Base-by-base conservation (phyloP, 768 basidiomycete genomes). In the Nidularia sp. region DNA sequence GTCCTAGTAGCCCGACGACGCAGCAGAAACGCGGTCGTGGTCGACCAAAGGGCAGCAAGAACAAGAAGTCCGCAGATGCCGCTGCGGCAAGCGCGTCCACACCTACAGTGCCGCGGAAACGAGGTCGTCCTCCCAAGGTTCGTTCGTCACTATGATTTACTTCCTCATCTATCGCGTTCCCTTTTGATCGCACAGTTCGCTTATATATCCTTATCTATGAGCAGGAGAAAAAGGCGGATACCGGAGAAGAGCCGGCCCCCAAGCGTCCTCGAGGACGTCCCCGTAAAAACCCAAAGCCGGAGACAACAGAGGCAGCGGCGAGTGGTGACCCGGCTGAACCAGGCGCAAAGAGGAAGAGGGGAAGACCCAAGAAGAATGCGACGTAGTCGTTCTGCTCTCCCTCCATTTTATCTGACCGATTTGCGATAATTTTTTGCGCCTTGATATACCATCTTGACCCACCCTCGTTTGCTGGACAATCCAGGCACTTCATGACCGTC, bases 11-110 rank as follows among this genome's bases (percentile, higher is more conserved):
- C 53, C 2, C 1, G 25, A 60, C 70, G 18, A 65, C 70, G 44
- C 75, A 80, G 44, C 75, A 80, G 55, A 94, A 92, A 74, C 85
- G 93, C 62, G 84, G 89, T 62, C 81, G 93, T 45, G 93, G 93
- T 50, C 84, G 93, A 58, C 93, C 93, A 55, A 91, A 86, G 68
- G 93, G 93, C 60, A 90, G 88, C 70, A 94, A 90, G 74, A 81
- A 84, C 68, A 77, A 83, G 74, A 79, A 78, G 56, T 53, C 63
- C 45, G 53, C 68, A 6, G 59, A 69, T 31, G 55, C 69, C 12
- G 51, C 70, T 45, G 61, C 69, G 44, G 58, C 70, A 18, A 65
- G 68, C 35, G 62, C 76, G 5, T 58, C 75, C 9, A 57, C 71
- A 18, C 63, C 74, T 12, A 52, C 67, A 10, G 53, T 64, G 41